phyloP scores from a whole-genome alignment of 2,329 filamentous ascomycete species.

The Calonectria crousiana region DNA sequence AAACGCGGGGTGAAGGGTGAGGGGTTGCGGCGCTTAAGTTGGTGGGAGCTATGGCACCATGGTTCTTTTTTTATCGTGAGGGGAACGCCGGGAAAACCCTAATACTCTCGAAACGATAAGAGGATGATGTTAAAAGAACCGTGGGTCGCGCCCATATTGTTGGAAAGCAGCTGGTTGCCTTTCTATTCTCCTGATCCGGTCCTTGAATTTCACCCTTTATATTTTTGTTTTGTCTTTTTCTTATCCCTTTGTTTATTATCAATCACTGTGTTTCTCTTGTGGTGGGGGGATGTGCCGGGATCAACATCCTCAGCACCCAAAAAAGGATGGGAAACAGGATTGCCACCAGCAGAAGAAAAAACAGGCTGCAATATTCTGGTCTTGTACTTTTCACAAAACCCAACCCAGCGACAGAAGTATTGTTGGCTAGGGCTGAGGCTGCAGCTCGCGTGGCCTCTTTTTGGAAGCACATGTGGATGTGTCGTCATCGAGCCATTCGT shows the following conservation, averaged over 20 bases:
- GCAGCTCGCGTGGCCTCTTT: conserved; percentile 6
- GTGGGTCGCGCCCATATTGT: not conserved
- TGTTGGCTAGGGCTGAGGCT: not conserved
- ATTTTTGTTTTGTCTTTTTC: too few relatives aligned
- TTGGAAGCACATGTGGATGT: conserved; percentile 27
- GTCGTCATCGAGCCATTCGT: conserved; percentile 44
- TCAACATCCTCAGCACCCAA: not conserved
- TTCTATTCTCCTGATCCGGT: not conserved
- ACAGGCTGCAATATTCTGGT: not conserved
- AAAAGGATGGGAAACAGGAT: not conserved
- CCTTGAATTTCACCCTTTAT: not conserved
- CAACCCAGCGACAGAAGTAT: not conserved
- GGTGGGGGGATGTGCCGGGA: not conserved
- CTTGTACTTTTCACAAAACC: not conserved
- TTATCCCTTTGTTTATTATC: not conserved
- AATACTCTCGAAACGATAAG: not conserved
- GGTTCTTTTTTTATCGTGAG: not conserved
- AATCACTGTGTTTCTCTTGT: not conserved
- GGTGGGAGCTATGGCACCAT: conserved; percentile 4
- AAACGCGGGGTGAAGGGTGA: not conserved
- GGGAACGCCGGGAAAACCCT: not conserved
- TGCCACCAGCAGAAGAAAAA: not conserved
- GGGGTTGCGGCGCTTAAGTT: not conserved
- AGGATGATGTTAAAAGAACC: not conserved
- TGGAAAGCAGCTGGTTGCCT: not conserved